Evolutionary conservation across 2,329 filamentous ascomycete genomes (phyloP), one percentile per base, ranked within the genome.

Genomic region (Dactylellina haptotyla): DNA sequence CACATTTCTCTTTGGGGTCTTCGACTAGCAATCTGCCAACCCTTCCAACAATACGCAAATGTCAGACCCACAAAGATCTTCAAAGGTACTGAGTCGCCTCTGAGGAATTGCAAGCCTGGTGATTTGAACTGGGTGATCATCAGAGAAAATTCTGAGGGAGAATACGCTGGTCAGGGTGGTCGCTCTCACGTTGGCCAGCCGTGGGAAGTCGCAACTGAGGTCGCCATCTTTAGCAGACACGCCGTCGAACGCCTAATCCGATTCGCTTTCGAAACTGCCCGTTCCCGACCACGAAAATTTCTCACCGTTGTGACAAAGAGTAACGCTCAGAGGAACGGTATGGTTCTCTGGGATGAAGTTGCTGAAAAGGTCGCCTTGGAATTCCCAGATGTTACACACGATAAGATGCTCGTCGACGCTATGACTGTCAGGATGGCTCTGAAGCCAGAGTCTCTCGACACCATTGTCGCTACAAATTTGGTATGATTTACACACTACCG

Each of bases 321-420:
- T 46, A 89, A 89, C 78, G 87, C 87, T 0, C 87, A 88, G 79
- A 82, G 87, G 0, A 88, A 89, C 61, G 87, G 87, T 0, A 88
- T 89, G 87, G 87, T 89, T 0, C 83, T 89, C 67, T 89, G 87
- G 88, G 87, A 89, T 77, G 87, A 89, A 76, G 83, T 89, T 9
- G 86, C 86, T 0, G 80, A 80, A 0, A 82, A 84, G 25, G 84
- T 89, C 1, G 83, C 83, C 0, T 82, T 81, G 66, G 86, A 88
- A 3, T 89, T 87, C 76, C 85, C 85, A 0, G 86, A 88, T 76
- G 87, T 89, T 1, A 83, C 82, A 26, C 82, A 84, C 46, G 87
- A 89, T 70, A 89, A 89, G 82, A 88, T 89, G 85, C 81, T 89
- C 18, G 87, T 89, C 4, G 65, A 71, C 30, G 66, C 66, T 28